phyloP scores from a whole-genome alignment of 495 filamentous ascomycete species.

The Parachaetomium inaequale region DNA sequence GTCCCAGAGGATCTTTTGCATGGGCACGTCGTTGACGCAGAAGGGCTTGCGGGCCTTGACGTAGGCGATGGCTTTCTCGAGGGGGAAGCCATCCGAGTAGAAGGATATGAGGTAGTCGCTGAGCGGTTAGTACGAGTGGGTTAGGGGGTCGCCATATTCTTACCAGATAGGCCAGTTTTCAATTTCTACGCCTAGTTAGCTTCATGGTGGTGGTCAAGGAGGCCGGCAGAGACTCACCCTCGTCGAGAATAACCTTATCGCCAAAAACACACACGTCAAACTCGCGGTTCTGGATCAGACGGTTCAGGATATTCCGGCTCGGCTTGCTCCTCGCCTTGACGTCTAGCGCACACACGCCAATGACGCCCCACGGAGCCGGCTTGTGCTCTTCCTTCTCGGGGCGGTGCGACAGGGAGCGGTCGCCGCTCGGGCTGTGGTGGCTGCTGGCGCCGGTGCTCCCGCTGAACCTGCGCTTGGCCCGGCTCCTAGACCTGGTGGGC shows the following conservation, averaged over 20 bases:
- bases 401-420: conserved; percentile 40
- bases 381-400: conserved; percentile 51
- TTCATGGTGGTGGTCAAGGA: not conserved
- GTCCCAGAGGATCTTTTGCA: conserved; percentile 99
- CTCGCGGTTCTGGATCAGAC: conserved; percentile 81
- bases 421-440: conserved; percentile 58
- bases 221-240: conserved; percentile 52
- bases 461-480: conserved; percentile 69
- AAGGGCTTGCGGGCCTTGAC: conserved; percentile 87
- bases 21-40: conserved; percentile 93
- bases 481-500: conserved; percentile 63
- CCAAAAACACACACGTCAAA: conserved; percentile 97
- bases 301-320: conserved; percentile 89
- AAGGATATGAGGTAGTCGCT: conserved; percentile 96
- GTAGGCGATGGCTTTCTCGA: conserved; percentile 97
- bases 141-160: conserved; percentile 4
- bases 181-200: conserved; percentile 46
- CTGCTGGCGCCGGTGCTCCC: conserved; percentile 73
- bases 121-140: conserved; percentile 13
- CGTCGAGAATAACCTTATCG: conserved; percentile 96
- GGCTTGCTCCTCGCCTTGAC: conserved; percentile 95
- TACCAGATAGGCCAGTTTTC: conserved; percentile 70
- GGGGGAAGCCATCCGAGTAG: conserved; percentile 93
- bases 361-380: conserved; percentile 53
- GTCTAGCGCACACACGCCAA: conserved; percentile 94